Base-by-base conservation (phyloP, 1,284 basidiomycete species). In the Mycena sp. region DNA sequence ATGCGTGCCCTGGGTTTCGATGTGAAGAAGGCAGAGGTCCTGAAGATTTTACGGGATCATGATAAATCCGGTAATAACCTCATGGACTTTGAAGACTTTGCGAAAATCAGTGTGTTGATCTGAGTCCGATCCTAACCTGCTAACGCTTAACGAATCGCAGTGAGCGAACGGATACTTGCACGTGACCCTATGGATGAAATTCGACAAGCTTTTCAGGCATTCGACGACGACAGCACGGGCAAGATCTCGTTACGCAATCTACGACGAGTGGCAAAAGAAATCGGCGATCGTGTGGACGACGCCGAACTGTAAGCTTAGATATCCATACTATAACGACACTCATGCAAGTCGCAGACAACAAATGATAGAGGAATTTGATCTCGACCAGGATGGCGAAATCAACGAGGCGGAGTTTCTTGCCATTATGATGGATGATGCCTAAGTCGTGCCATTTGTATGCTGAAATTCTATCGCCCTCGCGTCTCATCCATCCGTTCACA, bases 361-460 rank as follows among this genome's bases (percentile, higher is more conserved):
- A 21, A 99, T 99, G 97, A 99, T 99, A 73, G 98, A 99, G 74
- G 98, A 99, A n/a, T n/a, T n/a, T n/a, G n/a, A n/a, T n/a, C n/a
- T n/a, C n/a, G n/a, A n/a, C n/a, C n/a, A n/a, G n/a, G 97, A 99
- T 72, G 96, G 96, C 23, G 96, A 97, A 80, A 99, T 99, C 76
- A 96, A 91, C 76, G 93, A 96, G 75, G 88, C 92, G 75, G 95
- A 97, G 81, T 96, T 97, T 78, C 89, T 95, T 69, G 92, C 94
- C 48, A 98, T 99, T 77, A 97, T 99, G 96, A 94, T 94, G 53
- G 96, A 98, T 79, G 96, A 98, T 65, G 19, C 54, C 19, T 61
- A n/a, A n/a, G n/a, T n/a, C 19, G n/a, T n/a, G n/a, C n/a, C n/a
- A n/a, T n/a, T n/a, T n/a, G n/a, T n/a, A n/a, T n/a, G n/a, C n/a